phyloP scores from a whole-genome alignment of 176 grass and related monocot genomes.

The Aegilops tauschii region DNA sequence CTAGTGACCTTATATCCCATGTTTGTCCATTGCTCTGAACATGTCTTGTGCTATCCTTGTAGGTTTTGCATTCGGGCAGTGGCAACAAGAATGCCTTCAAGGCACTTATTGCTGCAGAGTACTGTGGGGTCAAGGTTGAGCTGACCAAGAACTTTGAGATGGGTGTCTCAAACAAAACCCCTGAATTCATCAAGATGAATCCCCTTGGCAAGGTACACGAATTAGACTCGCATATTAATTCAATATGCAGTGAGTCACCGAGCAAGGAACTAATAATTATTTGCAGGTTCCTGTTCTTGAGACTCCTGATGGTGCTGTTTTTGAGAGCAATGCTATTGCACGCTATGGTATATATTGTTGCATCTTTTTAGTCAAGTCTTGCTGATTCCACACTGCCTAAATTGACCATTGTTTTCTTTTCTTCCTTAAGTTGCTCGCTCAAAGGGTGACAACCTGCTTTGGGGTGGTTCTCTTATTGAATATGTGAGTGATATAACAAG shows the following conservation, averaged over 20 bases:
- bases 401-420: not conserved
- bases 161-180: slow-evolving; percentile 94
- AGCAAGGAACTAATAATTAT: not conserved
- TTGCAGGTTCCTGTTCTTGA: slow-evolving; percentile 84
- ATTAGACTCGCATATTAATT: not conserved
- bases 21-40: not conserved
- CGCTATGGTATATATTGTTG: slow-evolving; percentile 54
- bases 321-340: slow-evolving; percentile 96
- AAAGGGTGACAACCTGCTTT: slow-evolving; percentile 63
- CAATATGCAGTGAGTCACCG: not conserved
- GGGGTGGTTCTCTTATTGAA: slow-evolving; percentile 73
- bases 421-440: slow-evolving; percentile 61
- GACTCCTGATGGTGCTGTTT: slow-evolving; percentile 87
- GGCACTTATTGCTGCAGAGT: slow-evolving; percentile 85
- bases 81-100: slow-evolving; percentile 93
- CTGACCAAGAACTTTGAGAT: slow-evolving; percentile 80
- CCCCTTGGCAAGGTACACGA: slow-evolving; percentile 78
- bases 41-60: not conserved
- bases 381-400: not conserved
- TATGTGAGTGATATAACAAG: slow-evolving; percentile 56
- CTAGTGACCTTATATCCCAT: not conserved
- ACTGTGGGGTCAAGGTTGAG: slow-evolving; percentile 73
- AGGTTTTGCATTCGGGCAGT: slow-evolving; percentile 56
- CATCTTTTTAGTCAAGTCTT: not conserved
- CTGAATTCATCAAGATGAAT: slow-evolving; percentile 97